These are phyloP conservation scores for Boletellus ananiceps DNA, from an alignment of 768 basidiomycete species.

Conservation along the genomic window DNA sequence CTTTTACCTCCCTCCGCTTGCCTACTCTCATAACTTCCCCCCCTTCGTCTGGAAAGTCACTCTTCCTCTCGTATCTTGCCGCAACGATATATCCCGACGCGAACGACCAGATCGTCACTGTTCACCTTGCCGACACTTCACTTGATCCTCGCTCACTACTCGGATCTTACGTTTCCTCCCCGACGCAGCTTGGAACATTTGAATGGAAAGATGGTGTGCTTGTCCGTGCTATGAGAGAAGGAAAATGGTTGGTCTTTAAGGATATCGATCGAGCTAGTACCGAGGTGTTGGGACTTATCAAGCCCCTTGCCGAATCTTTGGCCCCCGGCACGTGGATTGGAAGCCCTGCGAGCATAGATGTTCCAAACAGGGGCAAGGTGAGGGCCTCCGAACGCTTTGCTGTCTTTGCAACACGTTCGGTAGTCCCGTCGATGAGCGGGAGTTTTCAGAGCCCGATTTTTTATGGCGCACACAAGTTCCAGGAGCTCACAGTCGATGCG, in stretches of 20 bases:
- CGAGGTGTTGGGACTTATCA: constrained; percentile 85
- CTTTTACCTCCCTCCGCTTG: constrained; percentile 59
- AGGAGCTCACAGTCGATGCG: constrained; percentile 58
- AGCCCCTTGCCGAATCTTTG: constrained; percentile 77
- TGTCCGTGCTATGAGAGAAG: constrained; percentile 83
- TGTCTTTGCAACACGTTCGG: constrained; percentile 85
- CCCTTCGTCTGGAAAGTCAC: constrained; percentile 84
- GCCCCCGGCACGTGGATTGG: constrained; percentile 72
- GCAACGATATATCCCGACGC: constrained; percentile 53
- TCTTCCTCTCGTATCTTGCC: constrained; percentile 75
- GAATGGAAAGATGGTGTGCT: constrained; percentile 96
- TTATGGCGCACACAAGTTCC: constrained; percentile 82
- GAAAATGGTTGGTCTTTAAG: constrained; percentile 89
- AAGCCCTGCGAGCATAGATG: constrained; percentile 57
- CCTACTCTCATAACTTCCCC: constrained; percentile 83
- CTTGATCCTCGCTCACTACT: constrained; percentile 90
- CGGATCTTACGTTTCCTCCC: constrained; percentile 89
- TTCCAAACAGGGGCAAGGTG: constrained; percentile 72
- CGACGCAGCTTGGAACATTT: constrained; percentile 78
- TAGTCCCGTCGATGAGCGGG: constrained; percentile 42
- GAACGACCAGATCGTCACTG: constrained; percentile 69
- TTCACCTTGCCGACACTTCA: constrained; percentile 93
- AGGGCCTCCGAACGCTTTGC: constrained; percentile 77
- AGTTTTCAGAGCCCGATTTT: constrained; percentile 60
- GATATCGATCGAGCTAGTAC: constrained; percentile 88